Evolutionary conservation across 305 asterid species (phyloP), one percentile per base, ranked within the genome.

Genomic region (Fraxinus floribunda): DNA sequence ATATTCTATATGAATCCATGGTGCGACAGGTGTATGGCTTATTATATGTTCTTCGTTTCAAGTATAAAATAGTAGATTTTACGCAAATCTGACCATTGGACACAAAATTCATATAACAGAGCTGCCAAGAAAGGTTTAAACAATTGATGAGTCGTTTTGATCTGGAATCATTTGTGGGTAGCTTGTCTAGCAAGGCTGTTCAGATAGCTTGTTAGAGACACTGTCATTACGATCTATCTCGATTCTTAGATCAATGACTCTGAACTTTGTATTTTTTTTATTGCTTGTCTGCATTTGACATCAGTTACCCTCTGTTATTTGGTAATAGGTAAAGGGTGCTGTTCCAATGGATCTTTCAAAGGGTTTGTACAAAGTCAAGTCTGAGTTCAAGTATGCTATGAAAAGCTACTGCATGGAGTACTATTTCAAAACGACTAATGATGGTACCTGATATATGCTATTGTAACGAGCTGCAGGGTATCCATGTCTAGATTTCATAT

Each of bases 371-470:
- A 93, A 89, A 91, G 95, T 92, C 90, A 92, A 91, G 85, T 90
- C 94, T 60, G 99, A 91, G 87, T 88, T 94, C 90, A 92, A 90
- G 84, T 91, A 93, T 87, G 96, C 94, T 30, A 79, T 44, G 88
- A 94, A 91, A 93, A 91, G 87, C 88, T 96, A 96, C 89, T 87
- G 87, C 85, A 90, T 94, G 98, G 99, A 96, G 90, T 94, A 90
- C 91, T 91, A 86, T 90, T 96, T 96, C 80, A 88, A 89, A 70
- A 85, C 91, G 84, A 80, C 34, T 77, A 82, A 76, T 87, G 89
- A 88, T 49, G 98, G 97, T 94, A 95, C 75, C 57, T 62, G 77
- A 81, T 34, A 41, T 66, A 36, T 52, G 64, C 83, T 78, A 78
- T 41, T 78, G 79, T 78, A 78, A 80, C 64, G 34, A 26, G 72